phyloP scores from a whole-genome alignment of 306 rosid species.

The Vigna radiata region DNA sequence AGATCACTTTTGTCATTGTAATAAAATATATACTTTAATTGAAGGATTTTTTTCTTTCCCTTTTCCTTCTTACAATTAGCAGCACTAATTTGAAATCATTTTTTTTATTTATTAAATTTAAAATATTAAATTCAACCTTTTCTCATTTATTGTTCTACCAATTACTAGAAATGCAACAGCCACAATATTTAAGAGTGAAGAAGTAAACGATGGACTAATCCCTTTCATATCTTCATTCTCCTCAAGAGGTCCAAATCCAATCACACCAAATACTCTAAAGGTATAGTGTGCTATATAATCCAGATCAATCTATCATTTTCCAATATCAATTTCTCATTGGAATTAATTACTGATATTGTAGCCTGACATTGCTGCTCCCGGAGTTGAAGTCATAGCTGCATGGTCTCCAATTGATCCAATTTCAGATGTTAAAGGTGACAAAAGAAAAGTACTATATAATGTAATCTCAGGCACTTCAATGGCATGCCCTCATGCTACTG shows the following conservation, averaged over 20 bases:
- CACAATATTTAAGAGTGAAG: conserved; percentile 51
- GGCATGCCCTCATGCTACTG: conserved; percentile 63
- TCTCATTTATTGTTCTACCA: not conserved
- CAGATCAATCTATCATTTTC: not conserved
- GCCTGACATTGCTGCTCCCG: conserved; percentile 63
- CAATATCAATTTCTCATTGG: not conserved
- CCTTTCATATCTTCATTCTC: conserved; percentile 54
- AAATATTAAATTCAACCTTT: not conserved
- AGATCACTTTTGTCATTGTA: no score
- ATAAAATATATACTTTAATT: no score
- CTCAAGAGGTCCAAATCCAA: conserved; percentile 67
- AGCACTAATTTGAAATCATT: no score
- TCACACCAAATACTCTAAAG: conserved; percentile 56
- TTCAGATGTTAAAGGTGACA: conserved; percentile 19
- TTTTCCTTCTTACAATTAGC: no score
- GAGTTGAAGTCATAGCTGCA: conserved; percentile 57
- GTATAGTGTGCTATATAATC: conserved; percentile 19
- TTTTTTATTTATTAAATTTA: no score
- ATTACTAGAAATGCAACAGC: conserved; percentile 50
- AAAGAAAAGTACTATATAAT: conserved; percentile 16
- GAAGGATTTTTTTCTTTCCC: no score
- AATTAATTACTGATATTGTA: conserved; percentile 4
- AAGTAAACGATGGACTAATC: conserved; percentile 34
- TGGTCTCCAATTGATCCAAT: conserved; percentile 34
- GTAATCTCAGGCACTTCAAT: conserved; percentile 57